Evolutionary conservation across 371 early-diverging fungal species (phyloP).

Genomic region (Mortierella sp.): DNA sequence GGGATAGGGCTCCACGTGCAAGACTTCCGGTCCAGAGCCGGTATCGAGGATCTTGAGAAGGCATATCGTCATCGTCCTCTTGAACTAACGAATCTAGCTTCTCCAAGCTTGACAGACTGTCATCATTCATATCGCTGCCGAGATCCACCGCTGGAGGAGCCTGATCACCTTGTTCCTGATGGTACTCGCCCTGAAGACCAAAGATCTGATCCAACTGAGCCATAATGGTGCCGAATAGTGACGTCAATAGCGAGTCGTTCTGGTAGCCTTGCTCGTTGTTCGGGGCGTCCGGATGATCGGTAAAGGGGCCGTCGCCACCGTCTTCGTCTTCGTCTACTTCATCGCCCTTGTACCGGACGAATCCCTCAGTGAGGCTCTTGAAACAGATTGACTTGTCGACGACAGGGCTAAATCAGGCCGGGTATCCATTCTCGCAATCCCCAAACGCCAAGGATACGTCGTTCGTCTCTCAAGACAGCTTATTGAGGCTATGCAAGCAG

Average conservation of each 20-base stretch:
- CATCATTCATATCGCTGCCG: background rate
- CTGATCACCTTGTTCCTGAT: background rate
- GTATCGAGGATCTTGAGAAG: constrained; percentile 4
- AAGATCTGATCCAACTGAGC: too few species aligned
- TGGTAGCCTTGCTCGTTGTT: too few species aligned
- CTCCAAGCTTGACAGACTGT: background rate
- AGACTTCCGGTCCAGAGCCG: constrained; percentile 7
- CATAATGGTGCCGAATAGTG: too few species aligned
- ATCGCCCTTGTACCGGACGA: constrained; percentile 4
- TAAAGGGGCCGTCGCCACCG: background rate
- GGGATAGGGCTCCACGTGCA: constrained; percentile 30
- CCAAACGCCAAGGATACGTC: background rate
- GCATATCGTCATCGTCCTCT: too few species aligned
- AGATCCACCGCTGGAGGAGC: too few species aligned
- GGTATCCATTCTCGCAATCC: constrained; percentile 12
- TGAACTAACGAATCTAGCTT: background rate
- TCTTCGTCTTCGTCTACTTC: constrained; percentile 5
- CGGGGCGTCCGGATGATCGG: background rate
- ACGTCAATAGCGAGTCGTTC: too few species aligned
- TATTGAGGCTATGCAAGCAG: background rate
- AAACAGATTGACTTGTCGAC: too few species aligned
- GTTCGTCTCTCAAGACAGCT: constrained; percentile 11
- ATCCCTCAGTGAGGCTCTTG: constrained; percentile 4
- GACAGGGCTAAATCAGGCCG: too few species aligned
- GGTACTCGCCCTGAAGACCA: constrained; percentile 1